These are phyloP conservation scores for Oryza punctata DNA, from an alignment of 176 grass and related monocot species.

Conservation along the genomic window DNA sequence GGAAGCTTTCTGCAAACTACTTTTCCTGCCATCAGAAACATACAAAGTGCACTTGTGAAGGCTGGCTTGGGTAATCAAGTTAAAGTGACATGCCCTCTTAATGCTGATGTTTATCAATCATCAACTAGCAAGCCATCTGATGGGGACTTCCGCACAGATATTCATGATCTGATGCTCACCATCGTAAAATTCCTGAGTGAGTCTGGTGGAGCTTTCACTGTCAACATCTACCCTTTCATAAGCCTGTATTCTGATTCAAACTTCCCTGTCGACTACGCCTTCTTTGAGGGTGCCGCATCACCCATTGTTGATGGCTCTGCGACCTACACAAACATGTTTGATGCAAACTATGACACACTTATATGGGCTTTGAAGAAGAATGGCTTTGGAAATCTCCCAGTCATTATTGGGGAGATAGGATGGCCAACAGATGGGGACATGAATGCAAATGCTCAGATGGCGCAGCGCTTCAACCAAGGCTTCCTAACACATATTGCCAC, in stretches of 20 bases:
- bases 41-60: constrained; percentile 83
- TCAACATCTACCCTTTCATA: constrained; percentile 99
- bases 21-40: constrained; percentile 82
- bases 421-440: constrained; percentile 91
- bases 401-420: constrained; percentile 88
- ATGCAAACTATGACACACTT: constrained; percentile 90
- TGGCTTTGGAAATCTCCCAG: constrained; percentile 68
- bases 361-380: constrained; percentile 94
- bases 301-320: constrained; percentile 71
- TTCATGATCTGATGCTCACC: constrained; percentile 80
- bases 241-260: constrained; percentile 82
- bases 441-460: constrained; percentile 77
- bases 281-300: constrained; percentile 70
- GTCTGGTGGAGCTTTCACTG: constrained; percentile 75
- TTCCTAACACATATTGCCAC: constrained; percentile 78
- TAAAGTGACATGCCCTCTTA: constrained; percentile 80
- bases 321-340: constrained; percentile 94
- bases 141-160: constrained; percentile 87
- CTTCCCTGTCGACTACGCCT: constrained; percentile 94
- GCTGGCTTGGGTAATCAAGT: constrained; percentile 75
- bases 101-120: constrained; percentile 87
- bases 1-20: constrained; percentile 95
- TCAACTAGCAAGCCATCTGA: constrained; percentile 68
- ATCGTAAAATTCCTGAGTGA: constrained; percentile 93
- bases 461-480: constrained; percentile 89